phyloP scores from a whole-genome alignment of 1,284 basidiomycete species.

The Marasmius tenuissimus region DNA sequence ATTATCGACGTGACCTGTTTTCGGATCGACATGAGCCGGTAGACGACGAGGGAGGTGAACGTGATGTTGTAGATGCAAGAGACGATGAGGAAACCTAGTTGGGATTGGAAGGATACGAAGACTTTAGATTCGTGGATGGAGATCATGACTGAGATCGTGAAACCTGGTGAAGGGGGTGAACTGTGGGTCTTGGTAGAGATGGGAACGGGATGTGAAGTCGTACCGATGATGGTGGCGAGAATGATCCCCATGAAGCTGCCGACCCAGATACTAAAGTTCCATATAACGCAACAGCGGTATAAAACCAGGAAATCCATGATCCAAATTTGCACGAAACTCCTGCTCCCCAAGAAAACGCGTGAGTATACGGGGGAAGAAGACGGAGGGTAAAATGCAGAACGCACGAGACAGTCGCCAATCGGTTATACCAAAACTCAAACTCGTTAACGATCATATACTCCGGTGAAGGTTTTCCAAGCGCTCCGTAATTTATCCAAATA shows the following conservation, averaged over 20 bases:
- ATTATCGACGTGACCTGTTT: conserved; percentile 16
- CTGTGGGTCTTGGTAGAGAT: no score
- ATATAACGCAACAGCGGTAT: conserved; percentile 27
- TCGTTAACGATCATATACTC: conserved; percentile 22
- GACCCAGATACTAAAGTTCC: conserved; percentile 18
- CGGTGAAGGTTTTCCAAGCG: conserved; percentile 20
- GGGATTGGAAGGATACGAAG: conserved; percentile 23
- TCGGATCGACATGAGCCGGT: conserved; percentile 22
- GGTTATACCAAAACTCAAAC: conserved; percentile 22
- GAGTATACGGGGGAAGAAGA: no score
- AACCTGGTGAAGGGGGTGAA: conserved; percentile 14
- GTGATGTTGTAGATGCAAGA: conserved; percentile 25
- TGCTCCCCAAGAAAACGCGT: no score
- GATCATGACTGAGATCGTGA: conserved; percentile 25
- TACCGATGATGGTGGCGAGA: conserved; percentile 24
- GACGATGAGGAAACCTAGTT: conserved; percentile 27
- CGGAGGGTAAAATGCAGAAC: background rate
- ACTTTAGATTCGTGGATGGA: conserved; percentile 14
- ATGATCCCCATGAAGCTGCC: conserved; percentile 21
- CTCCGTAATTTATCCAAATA: conserved; percentile 30
- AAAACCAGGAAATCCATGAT: conserved; percentile 17
- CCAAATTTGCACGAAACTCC: conserved; percentile 5
- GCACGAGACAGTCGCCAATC: conserved; percentile 24
- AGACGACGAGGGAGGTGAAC: conserved; percentile 28
- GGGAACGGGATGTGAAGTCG: no score